phyloP scores from a whole-genome alignment of 2,329 filamentous ascomycete species.

The Ophiocordyceps australis region DNA sequence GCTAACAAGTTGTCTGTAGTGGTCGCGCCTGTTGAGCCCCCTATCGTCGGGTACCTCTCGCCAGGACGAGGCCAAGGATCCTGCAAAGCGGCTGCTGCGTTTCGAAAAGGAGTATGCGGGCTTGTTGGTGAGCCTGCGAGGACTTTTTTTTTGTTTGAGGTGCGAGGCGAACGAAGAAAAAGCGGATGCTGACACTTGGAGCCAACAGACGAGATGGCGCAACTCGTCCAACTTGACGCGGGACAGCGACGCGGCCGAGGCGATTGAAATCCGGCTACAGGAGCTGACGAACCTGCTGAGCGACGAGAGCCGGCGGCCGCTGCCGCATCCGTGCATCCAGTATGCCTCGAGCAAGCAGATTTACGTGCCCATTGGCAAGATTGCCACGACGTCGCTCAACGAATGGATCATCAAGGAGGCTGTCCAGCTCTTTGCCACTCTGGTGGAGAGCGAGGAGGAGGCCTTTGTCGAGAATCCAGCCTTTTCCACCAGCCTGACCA shows the following conservation, averaged over 20 bases:
- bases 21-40: constrained; percentile 49
- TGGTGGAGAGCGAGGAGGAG: constrained; percentile 94
- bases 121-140: constrained; percentile 28
- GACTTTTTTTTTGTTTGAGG: neutral
- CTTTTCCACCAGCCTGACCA: constrained; percentile 78
- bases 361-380: constrained; percentile 76
- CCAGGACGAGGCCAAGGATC: constrained; percentile 43
- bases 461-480: constrained; percentile 74
- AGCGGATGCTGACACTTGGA: neutral
- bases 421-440: constrained; percentile 70
- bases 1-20: constrained; percentile 19
- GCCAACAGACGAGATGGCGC: constrained; percentile 34
- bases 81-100: constrained; percentile 42
- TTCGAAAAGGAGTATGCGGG: constrained; percentile 50
- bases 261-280: constrained; percentile 42
- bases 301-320: constrained; percentile 75
- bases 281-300: constrained; percentile 56
- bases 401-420: constrained; percentile 74
- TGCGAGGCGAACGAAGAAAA: too few relatives aligned
- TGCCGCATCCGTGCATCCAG: constrained; percentile 80
- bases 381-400: constrained; percentile 70
- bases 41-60: constrained; percentile 35
- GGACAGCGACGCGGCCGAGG: constrained; percentile 43
- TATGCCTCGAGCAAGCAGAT: constrained; percentile 78
- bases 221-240: constrained; percentile 39